phyloP scores from a whole-genome alignment of 169 alveolate species.

The Theileria parva region DNA sequence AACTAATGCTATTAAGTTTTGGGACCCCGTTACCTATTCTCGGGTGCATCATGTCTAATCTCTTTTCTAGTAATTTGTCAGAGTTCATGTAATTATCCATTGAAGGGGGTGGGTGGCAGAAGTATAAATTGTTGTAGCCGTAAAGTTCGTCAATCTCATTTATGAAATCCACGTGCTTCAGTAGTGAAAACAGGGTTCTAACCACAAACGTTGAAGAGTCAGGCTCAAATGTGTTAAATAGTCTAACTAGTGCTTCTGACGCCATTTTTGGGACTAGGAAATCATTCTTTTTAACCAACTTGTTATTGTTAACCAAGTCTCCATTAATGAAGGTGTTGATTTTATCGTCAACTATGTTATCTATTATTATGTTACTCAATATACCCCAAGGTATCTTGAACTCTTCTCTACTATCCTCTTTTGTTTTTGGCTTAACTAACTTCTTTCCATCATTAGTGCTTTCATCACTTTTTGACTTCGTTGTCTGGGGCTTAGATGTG shows the following conservation, averaged over 20 bases:
- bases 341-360: conserved; percentile 47
- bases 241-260: conserved; percentile 46
- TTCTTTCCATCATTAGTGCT: neutral
- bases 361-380: neutral
- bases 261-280: conserved; percentile 23
- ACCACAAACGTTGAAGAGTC: conserved; percentile 17
- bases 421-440: neutral
- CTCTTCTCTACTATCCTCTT: neutral
- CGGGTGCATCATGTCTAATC: neutral
- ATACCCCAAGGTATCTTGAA: conserved; percentile 10
- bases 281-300: conserved; percentile 41
- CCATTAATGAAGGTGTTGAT: conserved; percentile 35
- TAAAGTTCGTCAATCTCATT: conserved; percentile 38
- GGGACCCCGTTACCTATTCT: neutral
- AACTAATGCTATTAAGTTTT: neutral
- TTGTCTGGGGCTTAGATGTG: neutral
- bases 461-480: neutral
- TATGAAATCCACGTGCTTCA: conserved; percentile 39
- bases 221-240: conserved; percentile 43
- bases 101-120: neutral
- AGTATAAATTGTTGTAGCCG: conserved; percentile 5
- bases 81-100: neutral
- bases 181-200: conserved; percentile 15
- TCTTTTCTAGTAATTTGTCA: neutral
- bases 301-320: conserved; percentile 50